A percentile compares a stretch with the other conserved stretches of the same genome.
These are phyloP conservation scores for Actinomortierella wolfii DNA, from an alignment of 371 early-diverging fungal species.

Conservation along the genomic window DNA sequence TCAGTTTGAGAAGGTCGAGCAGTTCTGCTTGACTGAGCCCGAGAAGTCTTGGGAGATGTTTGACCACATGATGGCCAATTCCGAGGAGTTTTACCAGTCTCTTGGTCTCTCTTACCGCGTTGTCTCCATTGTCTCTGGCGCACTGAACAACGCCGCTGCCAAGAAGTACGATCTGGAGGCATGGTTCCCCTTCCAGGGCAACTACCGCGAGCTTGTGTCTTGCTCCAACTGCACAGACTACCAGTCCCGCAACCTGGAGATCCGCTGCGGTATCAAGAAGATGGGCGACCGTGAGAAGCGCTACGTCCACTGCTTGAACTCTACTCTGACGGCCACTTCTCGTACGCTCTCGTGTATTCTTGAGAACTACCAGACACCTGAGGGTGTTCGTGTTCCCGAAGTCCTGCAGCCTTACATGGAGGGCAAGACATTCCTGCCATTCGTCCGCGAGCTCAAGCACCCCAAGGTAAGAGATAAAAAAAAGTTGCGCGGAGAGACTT, in stretches of 20 bases:
- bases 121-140: constrained; percentile 96
- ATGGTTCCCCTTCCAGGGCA: constrained; percentile 98
- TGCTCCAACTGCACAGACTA: constrained; percentile 99
- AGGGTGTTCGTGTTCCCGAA: constrained; percentile 88
- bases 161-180: constrained; percentile 99
- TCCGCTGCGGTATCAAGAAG: constrained; percentile 98
- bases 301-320: constrained; percentile 99
- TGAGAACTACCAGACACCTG: constrained; percentile 97
- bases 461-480: constrained; percentile 29
- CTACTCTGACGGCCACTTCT: constrained; percentile 98
- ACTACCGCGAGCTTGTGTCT: constrained; percentile 98
- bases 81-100: constrained; percentile 97
- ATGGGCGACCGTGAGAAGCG: constrained; percentile 94
- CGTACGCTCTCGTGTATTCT: constrained; percentile 98
- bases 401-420: constrained; percentile 94
- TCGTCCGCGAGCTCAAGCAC: constrained; percentile 50
- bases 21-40: constrained; percentile 97
- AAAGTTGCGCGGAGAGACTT: no score
- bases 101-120: constrained; percentile 96
- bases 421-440: constrained; percentile 91
- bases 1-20: constrained; percentile 99
- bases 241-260: constrained; percentile 95
- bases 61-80: constrained; percentile 94
- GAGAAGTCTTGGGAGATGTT: constrained; percentile 98
- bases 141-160: constrained; percentile 99